Evolutionary conservation across 768 basidiomycete genomes (phyloP).

Genomic region (Mycena indigotica): DNA sequence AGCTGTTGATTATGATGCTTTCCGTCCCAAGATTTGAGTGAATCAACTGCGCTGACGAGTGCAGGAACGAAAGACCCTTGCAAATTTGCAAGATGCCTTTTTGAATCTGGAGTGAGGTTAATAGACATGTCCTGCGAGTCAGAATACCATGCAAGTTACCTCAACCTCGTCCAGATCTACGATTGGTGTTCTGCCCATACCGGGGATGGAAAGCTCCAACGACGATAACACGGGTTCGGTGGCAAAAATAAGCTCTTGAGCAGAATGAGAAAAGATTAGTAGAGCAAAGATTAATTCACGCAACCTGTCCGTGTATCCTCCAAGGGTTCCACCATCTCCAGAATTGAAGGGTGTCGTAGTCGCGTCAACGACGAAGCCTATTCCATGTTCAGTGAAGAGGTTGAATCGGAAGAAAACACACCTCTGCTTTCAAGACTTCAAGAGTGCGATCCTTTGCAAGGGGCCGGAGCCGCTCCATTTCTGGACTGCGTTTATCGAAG

Average conservation of each 20-base stretch:
- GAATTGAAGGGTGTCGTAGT: conserved; percentile 89
- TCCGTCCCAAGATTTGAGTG: conserved; percentile 91
- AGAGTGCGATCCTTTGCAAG: conserved; percentile 71
- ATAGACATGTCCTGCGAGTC: no score
- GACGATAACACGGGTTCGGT: conserved; percentile 89
- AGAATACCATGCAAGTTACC: conserved; percentile 45
- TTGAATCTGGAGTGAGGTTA: conserved; percentile 64
- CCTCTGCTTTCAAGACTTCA: conserved; percentile 91
- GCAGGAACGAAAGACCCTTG: conserved; percentile 88
- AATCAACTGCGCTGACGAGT: conserved; percentile 87
- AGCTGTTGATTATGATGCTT: conserved; percentile 84
- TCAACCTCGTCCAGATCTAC: conserved; percentile 97
- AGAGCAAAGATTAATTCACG: neutral
- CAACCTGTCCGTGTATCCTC: conserved; percentile 77
- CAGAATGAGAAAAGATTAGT: neutral
- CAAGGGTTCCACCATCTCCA: conserved; percentile 97
- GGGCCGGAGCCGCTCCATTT: conserved; percentile 70
- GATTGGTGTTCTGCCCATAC: conserved; percentile 56
- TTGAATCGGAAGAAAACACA: conserved; percentile 35
- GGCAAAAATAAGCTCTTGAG: conserved; percentile 83
- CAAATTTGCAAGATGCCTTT: conserved; percentile 94
- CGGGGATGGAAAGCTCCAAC: conserved; percentile 74
- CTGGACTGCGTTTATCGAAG: conserved; percentile 79
- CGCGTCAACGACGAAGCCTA: conserved; percentile 84
- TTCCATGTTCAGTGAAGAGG: conserved; percentile 5